Percentiles rank a stretch among this genome's conserved stretches.
These are phyloP conservation scores for Pythium rishiriense DNA, from an alignment of 352 stramenopile genomes.

Conservation along the genomic window DNA sequence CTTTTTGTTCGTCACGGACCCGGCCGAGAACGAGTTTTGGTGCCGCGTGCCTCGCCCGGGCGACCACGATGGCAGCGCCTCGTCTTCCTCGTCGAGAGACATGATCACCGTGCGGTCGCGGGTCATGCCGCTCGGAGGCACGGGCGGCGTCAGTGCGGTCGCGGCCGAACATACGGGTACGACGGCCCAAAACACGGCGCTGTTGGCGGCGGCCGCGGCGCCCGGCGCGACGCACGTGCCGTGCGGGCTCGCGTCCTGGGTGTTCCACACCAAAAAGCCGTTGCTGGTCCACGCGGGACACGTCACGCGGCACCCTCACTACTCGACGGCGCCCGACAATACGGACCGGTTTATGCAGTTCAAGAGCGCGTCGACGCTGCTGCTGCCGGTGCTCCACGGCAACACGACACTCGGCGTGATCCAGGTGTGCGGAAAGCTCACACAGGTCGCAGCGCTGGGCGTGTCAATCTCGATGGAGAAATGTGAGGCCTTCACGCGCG, in stretches of 20 bases:
- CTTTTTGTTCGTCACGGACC: slow-evolving; percentile 69
- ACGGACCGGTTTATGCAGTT: slow-evolving; percentile 60
- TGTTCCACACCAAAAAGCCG: slow-evolving; percentile 66
- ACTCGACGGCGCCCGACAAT: slow-evolving; percentile 52
- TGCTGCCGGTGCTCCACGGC: slow-evolving; percentile 53
- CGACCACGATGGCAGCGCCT: background rate
- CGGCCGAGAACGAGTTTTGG: slow-evolving; percentile 77
- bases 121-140: slow-evolving; percentile 27
- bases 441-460: slow-evolving; percentile 56
- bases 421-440: slow-evolving; percentile 65
- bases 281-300: slow-evolving; percentile 57
- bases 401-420: slow-evolving; percentile 46
- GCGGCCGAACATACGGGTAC: slow-evolving; percentile 28
- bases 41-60: slow-evolving; percentile 46
- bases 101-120: slow-evolving; percentile 33
- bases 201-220: slow-evolving; percentile 11
- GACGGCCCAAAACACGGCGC: slow-evolving; percentile 10
- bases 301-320: slow-evolving; percentile 47
- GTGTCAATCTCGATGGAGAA: slow-evolving; percentile 64
- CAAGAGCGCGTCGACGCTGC: slow-evolving; percentile 56
- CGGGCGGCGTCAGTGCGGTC: slow-evolving; percentile 28
- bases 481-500: slow-evolving; percentile 51
- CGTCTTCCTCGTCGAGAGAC: slow-evolving; percentile 24
- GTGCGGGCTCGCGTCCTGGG: slow-evolving; percentile 62
- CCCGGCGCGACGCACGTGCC: slow-evolving; percentile 13